Percentiles rank a stretch among this genome's conserved stretches.
Conservation (phyloP, 164 flowering plant genomes). For the Magnolia officinalis region DNA sequence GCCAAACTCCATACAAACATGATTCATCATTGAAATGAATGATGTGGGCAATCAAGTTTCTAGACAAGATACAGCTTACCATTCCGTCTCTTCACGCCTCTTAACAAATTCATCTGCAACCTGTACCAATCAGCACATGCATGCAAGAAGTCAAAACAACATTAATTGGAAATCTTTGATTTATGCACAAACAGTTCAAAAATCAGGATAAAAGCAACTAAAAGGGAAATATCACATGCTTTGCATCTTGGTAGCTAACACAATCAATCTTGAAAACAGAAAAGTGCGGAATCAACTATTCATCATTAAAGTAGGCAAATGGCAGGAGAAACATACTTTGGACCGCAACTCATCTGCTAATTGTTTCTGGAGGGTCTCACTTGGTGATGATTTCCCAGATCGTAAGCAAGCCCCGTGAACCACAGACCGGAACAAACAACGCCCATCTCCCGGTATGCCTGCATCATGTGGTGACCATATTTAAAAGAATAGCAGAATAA, state of each 20-base stretch:
- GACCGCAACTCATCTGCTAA: constrained; percentile 86
- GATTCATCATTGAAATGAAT: not conserved
- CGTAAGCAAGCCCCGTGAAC: constrained; percentile 87
- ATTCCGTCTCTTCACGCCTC: constrained; percentile 90
- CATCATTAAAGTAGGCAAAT: not conserved
- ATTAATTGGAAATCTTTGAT: not conserved
- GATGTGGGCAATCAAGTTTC: not conserved
- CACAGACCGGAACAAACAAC: constrained; percentile 94
- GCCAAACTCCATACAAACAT: not conserved
- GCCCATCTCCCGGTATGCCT: constrained; percentile 99
- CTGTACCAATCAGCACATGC: constrained; percentile 34
- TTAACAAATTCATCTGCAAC: constrained; percentile 92
- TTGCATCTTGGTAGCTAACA: not conserved
- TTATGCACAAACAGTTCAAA: not conserved
- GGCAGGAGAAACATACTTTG: constrained; percentile 37
- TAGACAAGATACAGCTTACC: constrained; percentile 41
- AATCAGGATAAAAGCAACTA: not conserved
- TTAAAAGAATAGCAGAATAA: not conserved
- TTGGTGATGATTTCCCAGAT: constrained; percentile 72
- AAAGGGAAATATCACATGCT: not conserved
- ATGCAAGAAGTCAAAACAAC: not conserved
- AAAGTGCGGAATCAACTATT: not conserved
- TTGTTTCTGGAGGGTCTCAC: constrained; percentile 58
- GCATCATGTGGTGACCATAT: constrained; percentile 13
- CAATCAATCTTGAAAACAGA: not conserved